Evolutionary conservation across 495 filamentous ascomycete genomes (phyloP), one percentile per base, ranked within the genome.

Genomic region (Penicillium egyptiacum): DNA sequence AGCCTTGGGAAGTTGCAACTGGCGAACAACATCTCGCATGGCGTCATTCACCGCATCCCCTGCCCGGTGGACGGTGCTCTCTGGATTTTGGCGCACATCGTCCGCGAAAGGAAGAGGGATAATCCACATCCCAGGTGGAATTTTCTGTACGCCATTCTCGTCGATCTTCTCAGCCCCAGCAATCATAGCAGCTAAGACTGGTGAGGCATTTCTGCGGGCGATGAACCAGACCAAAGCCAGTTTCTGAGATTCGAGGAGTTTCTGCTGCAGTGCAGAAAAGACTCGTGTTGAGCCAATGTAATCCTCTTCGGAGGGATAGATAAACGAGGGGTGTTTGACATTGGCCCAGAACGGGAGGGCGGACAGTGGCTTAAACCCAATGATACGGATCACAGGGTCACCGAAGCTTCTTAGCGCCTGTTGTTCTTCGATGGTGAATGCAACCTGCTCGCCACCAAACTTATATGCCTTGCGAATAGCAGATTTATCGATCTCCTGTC

Each of bases 391-490:
- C 30, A 87, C 79, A 4, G 92, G 88, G 20, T 89, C 80, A 14
- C 90, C 91, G 64, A 96, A 92, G 56, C 89, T 72, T 40, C 87
- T 84, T 57, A 99, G 76, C 16, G 79, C 73, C 56, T 86, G 85
- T 55, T 89, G 81, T 68, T 98, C 94, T 31, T 96, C 92, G 2
- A 82, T 77, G 2, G 84, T 87, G 71, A 99, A 99, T 19, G 86
- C 74, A 42, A 99, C 83, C 50, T 92, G 88, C 60, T 96, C 90
- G 19, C 90, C 91, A 30, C 93, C 95, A 61, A 96, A 98, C 63
- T 93, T 96, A 76, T 93, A 99, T 0, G 93, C 95, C 65, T 96
- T 97, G 52, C 87, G 85, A 35, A 96, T 83, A 57, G 96, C 90
- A 9, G 70, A 70, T 62, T 92, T 92, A 53, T 96, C 90, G 2